Evolutionary conservation across 306 rosid genomes (phyloP).

Genomic region (Abrus pulchellus): DNA sequence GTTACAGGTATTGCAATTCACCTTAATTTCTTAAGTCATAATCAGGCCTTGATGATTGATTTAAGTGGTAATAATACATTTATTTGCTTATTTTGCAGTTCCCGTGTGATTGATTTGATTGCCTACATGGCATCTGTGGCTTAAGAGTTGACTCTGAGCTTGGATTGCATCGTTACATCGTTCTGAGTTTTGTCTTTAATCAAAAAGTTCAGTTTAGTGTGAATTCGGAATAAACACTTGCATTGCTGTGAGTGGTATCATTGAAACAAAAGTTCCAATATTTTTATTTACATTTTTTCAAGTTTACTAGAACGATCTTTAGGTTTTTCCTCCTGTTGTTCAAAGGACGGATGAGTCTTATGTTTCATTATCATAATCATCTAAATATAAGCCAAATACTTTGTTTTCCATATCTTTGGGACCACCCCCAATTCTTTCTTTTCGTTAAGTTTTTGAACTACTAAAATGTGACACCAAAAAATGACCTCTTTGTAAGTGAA

Average conservation of each 20-base stretch:
- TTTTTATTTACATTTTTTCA: constrained; percentile 2
- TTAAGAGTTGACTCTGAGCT: constrained; percentile 40
- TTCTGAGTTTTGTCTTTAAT: constrained; percentile 43
- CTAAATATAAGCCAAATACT: constrained; percentile 19
- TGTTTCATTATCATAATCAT: constrained; percentile 5
- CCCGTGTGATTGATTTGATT: constrained; percentile 95
- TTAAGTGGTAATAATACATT: background rate
- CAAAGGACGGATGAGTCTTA: constrained; percentile 8
- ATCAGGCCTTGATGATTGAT: background rate
- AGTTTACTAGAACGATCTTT: background rate
- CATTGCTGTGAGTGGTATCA: constrained; percentile 37
- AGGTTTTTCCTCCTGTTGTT: constrained; percentile 42
- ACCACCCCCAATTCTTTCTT: too few relatives aligned
- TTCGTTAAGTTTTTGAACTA: too few relatives aligned
- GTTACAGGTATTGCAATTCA: constrained; percentile 68
- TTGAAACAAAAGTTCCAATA: constrained; percentile 34
- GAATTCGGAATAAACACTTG: constrained; percentile 47
- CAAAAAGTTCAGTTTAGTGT: constrained; percentile 2
- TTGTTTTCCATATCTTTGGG: constrained; percentile 3
- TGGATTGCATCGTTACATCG: constrained; percentile 37
- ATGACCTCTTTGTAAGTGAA: too few relatives aligned
- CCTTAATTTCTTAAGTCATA: background rate
- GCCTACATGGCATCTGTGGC: constrained; percentile 71
- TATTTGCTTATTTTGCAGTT: constrained; percentile 55
- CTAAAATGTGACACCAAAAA: too few relatives aligned